Base-by-base conservation (phyloP, 371 early-diverging fungal species). In the Mortierella sp. region DNA sequence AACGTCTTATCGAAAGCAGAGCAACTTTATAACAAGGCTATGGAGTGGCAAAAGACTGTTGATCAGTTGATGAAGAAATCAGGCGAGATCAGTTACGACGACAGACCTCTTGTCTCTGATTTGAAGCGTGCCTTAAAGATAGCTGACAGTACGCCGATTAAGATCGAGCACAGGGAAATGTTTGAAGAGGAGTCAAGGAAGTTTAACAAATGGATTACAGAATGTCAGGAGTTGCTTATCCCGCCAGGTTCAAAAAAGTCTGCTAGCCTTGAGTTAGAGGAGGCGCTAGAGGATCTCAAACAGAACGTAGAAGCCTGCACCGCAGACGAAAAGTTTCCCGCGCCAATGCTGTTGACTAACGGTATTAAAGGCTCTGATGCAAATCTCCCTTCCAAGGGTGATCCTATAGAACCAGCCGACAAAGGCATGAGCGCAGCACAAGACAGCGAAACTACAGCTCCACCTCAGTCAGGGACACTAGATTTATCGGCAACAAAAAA, bases 1-100 rank as follows among this genome's bases (percentile, higher is more conserved):
- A 48, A 70, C 19, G 58, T 73, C 4, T 48, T 84, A n/a, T 61
- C 74, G n/a, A 79, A 76, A 36, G 74, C 76, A 8, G 84, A 79
- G 21, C 72, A 76, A 40, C 68, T 73, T 7, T 63, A 75, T 40
- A 67, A 43, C 55, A 84, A 81, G 59, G 69, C 69, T 4, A 43
- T 76, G 58, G 82, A 84, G 0, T 73, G 76, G 76, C 67, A 76
- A 16, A 75, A 58, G 48, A 70, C 63, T 10, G 67, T 67, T 2
- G 72, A 69, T 0, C 70, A 72, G 10, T 28, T 84, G 32, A 32
- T 70, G 48, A 69, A 67, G 48, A 66, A 53, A 40, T 64, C 71
- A 2, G 40, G 58, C 1, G 70, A 80, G 32, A 67, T 76, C 19
- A 67, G 62, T 22, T 80, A 76, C 24, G 73, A 65, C 3, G 53